Evolutionary conservation across 176 grass and related monocot genomes (phyloP), one percentile per base, ranked within the genome.

Genomic region (Musa beccarii): DNA sequence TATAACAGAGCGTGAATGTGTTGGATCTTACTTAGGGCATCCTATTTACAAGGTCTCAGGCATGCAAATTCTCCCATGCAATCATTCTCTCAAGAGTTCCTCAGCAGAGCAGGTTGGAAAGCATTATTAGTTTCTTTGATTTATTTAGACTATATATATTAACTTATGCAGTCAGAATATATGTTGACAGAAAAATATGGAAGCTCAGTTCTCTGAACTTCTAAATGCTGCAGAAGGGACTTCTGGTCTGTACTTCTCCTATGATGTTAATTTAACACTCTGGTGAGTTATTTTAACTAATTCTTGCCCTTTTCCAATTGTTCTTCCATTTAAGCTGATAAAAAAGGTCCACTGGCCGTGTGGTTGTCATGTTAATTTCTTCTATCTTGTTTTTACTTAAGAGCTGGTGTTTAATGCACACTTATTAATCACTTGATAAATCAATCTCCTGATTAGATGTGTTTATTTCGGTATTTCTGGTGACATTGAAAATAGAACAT

Each of bases 181-280:
- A 63, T 89, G 52, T 89, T 84, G 72, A 67, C 88, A 99, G 95
- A 94, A 92, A 89, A 99, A 88, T 75, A 81, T 89, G 85, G 91
- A 99, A 84, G 72, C 76, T 66, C 81, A 92, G 68, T 92, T 94
- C 74, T 86, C 83, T 12, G 82, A 83, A 71, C 87, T 99, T 21
- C 71, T 99, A 79, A 79, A 84, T 68, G 84, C 91, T 81, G 87
- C 95, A 34, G 84, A 99, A 80, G 89, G 71, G 81, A 81, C 89
- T 52, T 59, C 86, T 52, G 95, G 95, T 53, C 85, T 99, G 65
- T 89, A 92, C 83, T 99, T 99, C 78, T 99, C 91, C 29, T 94
- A 94, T 15, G 95, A 99, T 76, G 80, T 88, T 28, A 99, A 94
- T 85, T 80, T 99, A 86, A 99, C 95, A 53, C 85, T 99, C 78